Base-by-base conservation (phyloP, 805 yeast species). In the Candida parachauliodes region DNA sequence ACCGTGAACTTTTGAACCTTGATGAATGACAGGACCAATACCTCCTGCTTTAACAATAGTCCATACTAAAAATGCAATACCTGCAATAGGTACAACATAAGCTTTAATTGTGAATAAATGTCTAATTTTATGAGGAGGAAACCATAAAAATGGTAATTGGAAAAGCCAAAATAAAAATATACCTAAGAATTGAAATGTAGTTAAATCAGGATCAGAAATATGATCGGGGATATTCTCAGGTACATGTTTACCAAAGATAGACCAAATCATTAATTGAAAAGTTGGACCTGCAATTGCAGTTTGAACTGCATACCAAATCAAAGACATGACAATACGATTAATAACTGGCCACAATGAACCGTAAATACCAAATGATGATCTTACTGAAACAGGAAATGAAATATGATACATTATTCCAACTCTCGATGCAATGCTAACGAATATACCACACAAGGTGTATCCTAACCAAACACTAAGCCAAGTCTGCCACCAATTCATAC, bases 401-500 rank as follows among this genome's bases (percentile, higher is more conserved):
- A 86, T 68, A 54, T 88, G 96, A 53, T 88, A 85, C 45, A 75
- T 74, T 11, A 88, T 72, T 48, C 96, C 96, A 36, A 85, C 75
- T 49, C 95, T 70, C 16, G 94, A 84, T 14, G 84, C 71, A n/a
- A 79, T 54, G 4, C 77, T 73, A 23, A 88, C 82, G 48, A 87
- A 85, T 1, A 72, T 48, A 44, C 84, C 93, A 44, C 85, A 78
- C 32, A 84, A 59, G 14, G 70, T 53, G 58, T 88, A 88, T 5
- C 96, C 96, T 12, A 88, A 45, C 93, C 95, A 86, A 18, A 88
- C 93, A 1, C 93, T 76, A 26, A 88, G 62, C 94, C 95, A 88
- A 9, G 84, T 79, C 54, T 81, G 88, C 94, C 95, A 88, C 95
- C 95, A 87, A 12, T 81, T 75, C 60, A 88, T 64, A 8, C 93